Evolutionary conservation across 306 rosid genomes (phyloP), one percentile per base, ranked within the genome.

Genomic region (Nissolia schottii): DNA sequence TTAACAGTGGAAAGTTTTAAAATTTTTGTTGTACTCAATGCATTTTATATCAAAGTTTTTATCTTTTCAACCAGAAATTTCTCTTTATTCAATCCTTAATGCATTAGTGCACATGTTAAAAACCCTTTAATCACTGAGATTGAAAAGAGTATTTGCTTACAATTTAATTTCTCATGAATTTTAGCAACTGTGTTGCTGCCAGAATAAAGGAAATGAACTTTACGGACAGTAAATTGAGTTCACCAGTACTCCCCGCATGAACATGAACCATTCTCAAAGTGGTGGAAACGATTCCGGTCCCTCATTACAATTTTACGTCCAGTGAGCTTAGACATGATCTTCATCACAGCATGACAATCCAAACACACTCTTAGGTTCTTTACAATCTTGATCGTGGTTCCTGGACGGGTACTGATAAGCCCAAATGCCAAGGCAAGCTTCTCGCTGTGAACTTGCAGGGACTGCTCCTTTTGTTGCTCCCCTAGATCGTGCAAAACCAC

Each of bases 351-450:
- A 27, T 89, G 97, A 49, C 97, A 89, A 85, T 92, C 98, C 51
- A 61, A 54, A 28, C 96, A 88, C 9, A 89, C 92, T 1, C 96
- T 75, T 6, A 90, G 89, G 75, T 92, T 92, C 82, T 88, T 87
- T 51, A 90, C 88, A 29, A 92, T 83, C 79, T 88, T 92, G 65
- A 89, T 75, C 0, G 88, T 73, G 20, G 86, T 80, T 41, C 91
- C 92, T 1, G 85, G 84, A 27, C 73, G 74, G 31, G 90, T 85
- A 40, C 96, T 85, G 45, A 89, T 86, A 32, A 92, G 89, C 77
- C 96, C 97, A 16, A 84, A 89, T 37, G 97, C 96, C 56, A 87
- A 67, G n/a, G 94, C 96, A 64, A 92, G 90, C 76, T 89, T 92
- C 84, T 89, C 94, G 28, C 96, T 86, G 35, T 92, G 97, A 67